Base-by-base conservation (phyloP, 2,329 filamentous ascomycete species). In the Epichloe scottii region DNA sequence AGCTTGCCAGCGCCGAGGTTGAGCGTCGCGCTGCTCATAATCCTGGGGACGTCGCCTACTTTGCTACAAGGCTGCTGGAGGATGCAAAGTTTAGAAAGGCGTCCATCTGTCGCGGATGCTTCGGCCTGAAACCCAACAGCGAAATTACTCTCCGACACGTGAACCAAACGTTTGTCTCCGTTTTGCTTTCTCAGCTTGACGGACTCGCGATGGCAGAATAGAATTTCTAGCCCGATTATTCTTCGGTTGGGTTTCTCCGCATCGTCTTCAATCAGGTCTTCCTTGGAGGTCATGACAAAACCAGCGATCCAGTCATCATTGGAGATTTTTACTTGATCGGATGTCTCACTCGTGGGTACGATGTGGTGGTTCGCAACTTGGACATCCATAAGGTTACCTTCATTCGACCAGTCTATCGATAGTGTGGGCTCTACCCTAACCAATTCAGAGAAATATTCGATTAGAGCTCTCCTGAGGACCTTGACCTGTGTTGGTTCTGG, bases 121-220 rank as follows among this genome's bases (percentile, higher is more conserved):
- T 48, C 35, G 26, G 17, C 37, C 21, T 39, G 26, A 19, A 48
- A 8, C 26, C 46, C 46, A 38, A 38, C 46, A 12, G 46, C 30
- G 3, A 48, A 48, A 39, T 38, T 3, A 11, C 30, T 19, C n/a
- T 37, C 10, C 2, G 46, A 48, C 10, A 38, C 46, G 30, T 48
- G 46, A 48, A 48, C 37, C 30, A 48, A 21, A 8, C 46, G 46
- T 14, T 48, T 48, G 19, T 48, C 46, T 21, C 46, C 46, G 21
- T n/a, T 26, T 48, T 48, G 46, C 12, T 23, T 48, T 15, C 46
- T 15, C 11, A 48, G 12, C 46, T 48, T 23, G 34, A 48, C 21
- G n/a, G 46, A 33, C 15, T 23, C 19, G 15, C 12, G 21, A 26
- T 39, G 46, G n/a, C 30, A 17, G 19, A 37, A 48, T 17, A 48